Percentiles rank a stretch among this genome's conserved stretches.
phyloP scores from a whole-genome alignment of 208 protist genomes.

The Leishmania amazonensis region DNA sequence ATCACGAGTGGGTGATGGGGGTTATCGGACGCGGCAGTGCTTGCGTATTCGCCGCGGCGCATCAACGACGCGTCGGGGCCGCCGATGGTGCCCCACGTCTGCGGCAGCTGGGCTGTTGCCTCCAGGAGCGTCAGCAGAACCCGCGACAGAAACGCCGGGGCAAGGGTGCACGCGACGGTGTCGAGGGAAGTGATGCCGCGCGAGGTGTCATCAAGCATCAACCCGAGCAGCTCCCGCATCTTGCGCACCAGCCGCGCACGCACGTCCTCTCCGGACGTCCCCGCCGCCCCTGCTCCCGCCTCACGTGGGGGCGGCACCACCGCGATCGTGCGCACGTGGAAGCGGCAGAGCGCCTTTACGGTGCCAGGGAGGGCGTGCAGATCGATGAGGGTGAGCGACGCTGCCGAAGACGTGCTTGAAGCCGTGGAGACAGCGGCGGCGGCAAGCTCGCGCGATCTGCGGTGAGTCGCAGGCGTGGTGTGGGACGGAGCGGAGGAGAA shows the following conservation, averaged over 20 bases:
- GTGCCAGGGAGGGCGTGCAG: slow-evolving; percentile 37
- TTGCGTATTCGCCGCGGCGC: background rate
- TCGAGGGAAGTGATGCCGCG: slow-evolving; percentile 35
- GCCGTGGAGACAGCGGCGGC: background rate
- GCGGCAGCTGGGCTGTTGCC: slow-evolving; percentile 1
- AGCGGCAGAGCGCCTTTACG: slow-evolving; percentile 38
- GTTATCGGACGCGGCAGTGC: background rate
- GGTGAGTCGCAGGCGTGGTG: background rate
- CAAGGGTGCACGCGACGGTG: slow-evolving; percentile 10
- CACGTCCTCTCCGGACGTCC: background rate
- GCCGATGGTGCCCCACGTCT: background rate
- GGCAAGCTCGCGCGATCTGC: background rate
- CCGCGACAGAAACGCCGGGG: slow-evolving; percentile 31
- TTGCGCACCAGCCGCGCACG: slow-evolving; percentile 1
- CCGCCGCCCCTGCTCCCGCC: background rate
- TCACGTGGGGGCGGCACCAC: background rate
- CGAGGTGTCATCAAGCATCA: slow-evolving; percentile 45
- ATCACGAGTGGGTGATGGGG: slow-evolving; percentile 48
- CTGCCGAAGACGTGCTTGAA: background rate
- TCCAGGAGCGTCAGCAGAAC: slow-evolving; percentile 31
- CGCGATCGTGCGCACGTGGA: slow-evolving; percentile 12
- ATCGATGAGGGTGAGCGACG: slow-evolving; percentile 48
- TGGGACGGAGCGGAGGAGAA: background rate
- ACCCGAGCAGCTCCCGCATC: slow-evolving; percentile 34
- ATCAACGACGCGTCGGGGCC: background rate